Percentiles rank a stretch among this genome's conserved stretches.
Evolutionary conservation across 805 yeast species (phyloP).

Genomic region (Candida xiaguanensis): DNA sequence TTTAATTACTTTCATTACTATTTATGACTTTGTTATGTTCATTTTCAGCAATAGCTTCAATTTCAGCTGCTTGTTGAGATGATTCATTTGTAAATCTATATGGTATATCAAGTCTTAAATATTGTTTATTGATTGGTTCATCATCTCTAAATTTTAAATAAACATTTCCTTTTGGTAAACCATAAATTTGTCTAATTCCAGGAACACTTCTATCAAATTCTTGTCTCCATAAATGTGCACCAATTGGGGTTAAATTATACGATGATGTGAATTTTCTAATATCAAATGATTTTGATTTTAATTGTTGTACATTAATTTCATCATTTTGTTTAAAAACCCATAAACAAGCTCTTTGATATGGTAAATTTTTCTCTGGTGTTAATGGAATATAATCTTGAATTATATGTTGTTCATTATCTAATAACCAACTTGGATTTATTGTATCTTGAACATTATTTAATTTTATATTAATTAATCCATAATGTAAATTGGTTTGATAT

Average conservation of each 20-base stretch:
- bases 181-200: constrained; percentile 65
- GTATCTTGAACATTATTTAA: constrained; percentile 55
- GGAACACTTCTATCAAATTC: constrained; percentile 74
- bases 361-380: constrained; percentile 83
- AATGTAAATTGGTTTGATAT: constrained; percentile 67
- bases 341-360: constrained; percentile 74
- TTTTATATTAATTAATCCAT: constrained; percentile 70
- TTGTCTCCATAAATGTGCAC: constrained; percentile 91
- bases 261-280: constrained; percentile 62
- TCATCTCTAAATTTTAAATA: constrained; percentile 57
- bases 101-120: constrained; percentile 2
- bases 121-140: constrained; percentile 3
- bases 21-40: constrained; percentile 2
- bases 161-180: constrained; percentile 71
- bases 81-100: neutral
- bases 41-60: constrained; percentile 3
- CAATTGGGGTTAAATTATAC: constrained; percentile 67
- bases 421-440: constrained; percentile 44
- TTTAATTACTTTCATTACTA: neutral
- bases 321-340: constrained; percentile 83
- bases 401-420: constrained; percentile 24
- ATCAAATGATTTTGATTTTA: constrained; percentile 54
- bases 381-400: constrained; percentile 72
- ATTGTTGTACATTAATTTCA: constrained; percentile 4
- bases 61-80: constrained; percentile 5